Evolutionary conservation across 2,329 filamentous ascomycete genomes (phyloP), one percentile per base, ranked within the genome.

Genomic region (Penicillium concentricum): DNA sequence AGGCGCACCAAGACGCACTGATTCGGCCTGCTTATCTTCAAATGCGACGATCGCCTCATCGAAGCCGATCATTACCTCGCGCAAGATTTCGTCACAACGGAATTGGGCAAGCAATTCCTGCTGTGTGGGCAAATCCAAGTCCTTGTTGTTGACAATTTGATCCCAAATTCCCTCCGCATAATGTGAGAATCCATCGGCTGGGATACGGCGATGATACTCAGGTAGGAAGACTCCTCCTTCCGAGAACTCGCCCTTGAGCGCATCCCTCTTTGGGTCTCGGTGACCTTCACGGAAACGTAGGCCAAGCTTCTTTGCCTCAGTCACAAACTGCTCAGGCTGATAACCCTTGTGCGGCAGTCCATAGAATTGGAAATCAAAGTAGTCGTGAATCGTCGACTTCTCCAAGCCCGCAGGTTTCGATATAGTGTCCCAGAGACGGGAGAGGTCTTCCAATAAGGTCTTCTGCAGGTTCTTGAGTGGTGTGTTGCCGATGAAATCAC

Each of bases 131-230:
- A 99, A 77, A 75, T 99, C 94, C 53, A 99, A 82, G 70, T 99
- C 94, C 76, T 99, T 99, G 82, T 99, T 99, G 80, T 93, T 90
- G 67, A 96, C 92, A 71, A 99, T 99, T 76, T 97, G 93, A 69
- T 97, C 92, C 94, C 94, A 99, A 43, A 99, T 86, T 39, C 92
- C 91, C 72, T 94, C 87, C 0, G 94, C 92, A 68, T 99, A 99
- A 58, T 92, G 83, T 0, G 93, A 90, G 71, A 97, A 94, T n/a
- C 94, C 94, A 74, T 99, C 94, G 10, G 94, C 94, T 12, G 94
- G 94, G 61, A 99, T 99, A 56, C 94, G 84, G 59, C 94, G 85
- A 77, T 99, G 94, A 73, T 99, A 99, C 68, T 97, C 92, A 22
- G 94, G 88, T 42, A 97, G 78, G 72, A 99, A 94, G 5, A 99